Evolutionary conservation across 2,329 filamentous ascomycete genomes (phyloP).

Genomic region (Fusarium palustre): DNA sequence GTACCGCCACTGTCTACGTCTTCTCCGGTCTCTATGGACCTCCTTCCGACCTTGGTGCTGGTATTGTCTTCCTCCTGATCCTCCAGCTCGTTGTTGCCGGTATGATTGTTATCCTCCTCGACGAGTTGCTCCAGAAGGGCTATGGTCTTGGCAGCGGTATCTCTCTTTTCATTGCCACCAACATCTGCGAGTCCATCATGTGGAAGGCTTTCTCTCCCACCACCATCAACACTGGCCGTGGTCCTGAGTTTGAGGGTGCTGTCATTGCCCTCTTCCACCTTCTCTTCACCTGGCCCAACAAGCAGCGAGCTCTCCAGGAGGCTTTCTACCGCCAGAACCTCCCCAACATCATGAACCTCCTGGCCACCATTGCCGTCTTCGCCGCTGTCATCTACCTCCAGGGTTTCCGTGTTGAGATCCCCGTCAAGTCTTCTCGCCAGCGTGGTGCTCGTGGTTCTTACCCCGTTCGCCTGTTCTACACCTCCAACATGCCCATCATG

Average conservation of each 20-base stretch:
- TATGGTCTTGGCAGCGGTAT: slow-evolving; percentile 99
- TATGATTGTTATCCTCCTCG: slow-evolving; percentile 98
- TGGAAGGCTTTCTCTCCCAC: slow-evolving; percentile 99
- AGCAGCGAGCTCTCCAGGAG: slow-evolving; percentile 97
- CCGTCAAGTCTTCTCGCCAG: slow-evolving; percentile 99
- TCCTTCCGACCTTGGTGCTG: slow-evolving; percentile 94
- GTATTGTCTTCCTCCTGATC: slow-evolving; percentile 97
- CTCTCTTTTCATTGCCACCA: slow-evolving; percentile 99
- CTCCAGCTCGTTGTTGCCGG: slow-evolving; percentile 98
- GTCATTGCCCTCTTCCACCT: slow-evolving; percentile 98
- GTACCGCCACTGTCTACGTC: slow-evolving; percentile 97
- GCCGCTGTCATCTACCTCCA: slow-evolving; percentile 98
- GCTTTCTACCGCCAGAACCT: slow-evolving; percentile 99
- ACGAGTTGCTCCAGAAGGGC: slow-evolving; percentile 99
- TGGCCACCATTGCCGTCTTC: slow-evolving; percentile 93
- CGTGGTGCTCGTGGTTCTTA: slow-evolving; percentile 98
- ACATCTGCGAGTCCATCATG: slow-evolving; percentile 99
- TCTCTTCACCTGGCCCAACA: slow-evolving; percentile 98
- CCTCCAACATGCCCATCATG: slow-evolving; percentile 99
- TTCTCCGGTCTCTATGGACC: slow-evolving; percentile 98
- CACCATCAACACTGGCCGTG: slow-evolving; percentile 98
- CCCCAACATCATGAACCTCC: slow-evolving; percentile 98
- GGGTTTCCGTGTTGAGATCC: slow-evolving; percentile 99
- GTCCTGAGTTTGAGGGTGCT: slow-evolving; percentile 98
- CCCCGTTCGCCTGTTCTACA: slow-evolving; percentile 99